phyloP scores from a whole-genome alignment of 306 rosid genomes.

The Pyrus betulifolia region DNA sequence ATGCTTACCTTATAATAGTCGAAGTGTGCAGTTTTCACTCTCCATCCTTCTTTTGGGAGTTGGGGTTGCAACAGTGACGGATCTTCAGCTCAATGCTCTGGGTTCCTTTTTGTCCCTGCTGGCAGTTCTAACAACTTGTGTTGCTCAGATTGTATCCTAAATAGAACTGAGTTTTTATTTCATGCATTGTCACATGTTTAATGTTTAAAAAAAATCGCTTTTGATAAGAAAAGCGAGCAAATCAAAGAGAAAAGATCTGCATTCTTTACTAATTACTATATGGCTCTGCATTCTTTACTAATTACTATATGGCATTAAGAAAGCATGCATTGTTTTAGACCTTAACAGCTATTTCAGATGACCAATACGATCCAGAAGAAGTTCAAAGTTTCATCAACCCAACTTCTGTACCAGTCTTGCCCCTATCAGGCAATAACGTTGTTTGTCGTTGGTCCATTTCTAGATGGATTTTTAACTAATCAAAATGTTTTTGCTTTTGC shows the following conservation, averaged over 20 bases:
- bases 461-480: conserved; percentile 71
- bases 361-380: conserved; percentile 96
- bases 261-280: not conserved
- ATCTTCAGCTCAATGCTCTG: conserved; percentile 87
- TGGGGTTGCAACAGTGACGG: conserved; percentile 94
- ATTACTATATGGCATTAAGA: not conserved
- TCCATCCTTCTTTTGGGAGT: conserved; percentile 79
- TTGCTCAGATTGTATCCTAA: conserved; percentile 97
- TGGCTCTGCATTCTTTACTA: not conserved
- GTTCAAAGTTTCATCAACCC: conserved; percentile 95
- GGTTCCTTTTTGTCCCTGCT: conserved; percentile 89
- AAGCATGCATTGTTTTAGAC: not conserved
- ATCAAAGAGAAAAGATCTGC: not conserved
- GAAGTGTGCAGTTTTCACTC: conserved; percentile 76
- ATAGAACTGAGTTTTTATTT: conserved; percentile 14
- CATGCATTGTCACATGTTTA: not conserved
- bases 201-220: not conserved
- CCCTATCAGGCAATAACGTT: conserved; percentile 86
- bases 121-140: conserved; percentile 90
- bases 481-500: conserved; percentile 81
- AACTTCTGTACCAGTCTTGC: conserved; percentile 86
- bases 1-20: conserved; percentile 41
- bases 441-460: conserved; percentile 77
- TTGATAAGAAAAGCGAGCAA: not conserved
- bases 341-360: conserved; percentile 77